Base-by-base conservation (phyloP, 164 flowering plant species). In the Protea cynaroides region DNA sequence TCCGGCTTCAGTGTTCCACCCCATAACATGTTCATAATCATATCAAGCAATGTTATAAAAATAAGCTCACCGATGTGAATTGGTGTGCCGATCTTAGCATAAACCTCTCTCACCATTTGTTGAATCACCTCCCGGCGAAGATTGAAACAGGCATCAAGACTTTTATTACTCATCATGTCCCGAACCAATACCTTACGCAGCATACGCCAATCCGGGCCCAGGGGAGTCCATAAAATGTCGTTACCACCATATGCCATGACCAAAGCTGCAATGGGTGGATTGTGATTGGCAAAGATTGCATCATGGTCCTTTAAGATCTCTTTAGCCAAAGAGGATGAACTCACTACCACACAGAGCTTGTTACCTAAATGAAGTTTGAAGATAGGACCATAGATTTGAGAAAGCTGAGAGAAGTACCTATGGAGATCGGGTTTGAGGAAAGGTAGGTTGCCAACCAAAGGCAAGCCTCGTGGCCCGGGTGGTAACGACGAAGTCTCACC, bases 261-360 rank as follows among this genome's bases (percentile, higher is more conserved):
- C 7, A 9, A 37, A 4, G 40, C 24, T 17, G 53, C 59, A 11
- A 3, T 18, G 0, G 57, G n/a, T 3, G 58, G 15, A 50, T 58
- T 62, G 8, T 63, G 63, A 47, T n/a, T n/a, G n/a, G n/a, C n/a
- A n/a, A n/a, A n/a, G n/a, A n/a, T n/a, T n/a, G n/a, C n/a, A n/a
- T n/a, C 69, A 8, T 58, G 69, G 49, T 66, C 69, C 19, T 56
- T 40, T 1, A 34, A 7, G n/a, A 66, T 49, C 21, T 66, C 57
- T 22, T 22, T 49, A 3, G 40, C 40, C 9, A 37, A 9, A 4
- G 40, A 37, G 40, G 40, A 37, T 37, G 40, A 37, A 37, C 40
- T 62, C 7, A 75, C 9, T 34, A 75, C 70, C 3, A 72, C 22
- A 17, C 63, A 61, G 6, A 72, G 37, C 55, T 44, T 75, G 44